Base-by-base conservation (phyloP, 495 filamentous ascomycete species). In the Cladorrhinum samala region DNA sequence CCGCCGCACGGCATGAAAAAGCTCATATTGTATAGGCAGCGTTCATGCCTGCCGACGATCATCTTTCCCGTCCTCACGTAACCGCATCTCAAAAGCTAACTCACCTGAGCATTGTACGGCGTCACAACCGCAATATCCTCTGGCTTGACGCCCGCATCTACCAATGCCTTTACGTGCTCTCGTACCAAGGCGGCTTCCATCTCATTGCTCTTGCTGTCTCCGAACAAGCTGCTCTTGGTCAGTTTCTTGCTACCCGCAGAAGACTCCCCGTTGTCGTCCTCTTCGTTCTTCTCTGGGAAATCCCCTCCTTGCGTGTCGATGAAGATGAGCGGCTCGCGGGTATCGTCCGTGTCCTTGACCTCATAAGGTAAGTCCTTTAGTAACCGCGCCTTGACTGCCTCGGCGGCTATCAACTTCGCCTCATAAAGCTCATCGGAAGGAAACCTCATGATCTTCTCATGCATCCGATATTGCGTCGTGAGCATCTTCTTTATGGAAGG, bases 391-490 rank as follows among this genome's bases (percentile, higher is more conserved):
- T 85, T 86, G 33, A 97, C 93, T 0, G 68, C 73, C 2, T 91
- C 85, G 2, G 84, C 87, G 2, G 93, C 93, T 3, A 90, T 75
- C 3, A 99, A 75, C 54, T 83, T 82, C 2, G 75, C 77, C 40
- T 89, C 86, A 73, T 99, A 99, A 18, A 99, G 78, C 66, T 90
- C 85, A 47, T 84, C 76, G 0, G 92, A 96, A 0, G 94, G 92
- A 66, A 96, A 97, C 36, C 79, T 74, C 93, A 96, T 97, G 63
- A 99, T 97, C 46, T 76, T 78, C 61, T 89, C 85, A 68, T 99
- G 92, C 93, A 99, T 99, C 8, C 93, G 88, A 68, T 99, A 99
- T 72, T 99, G 93, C 2, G 88, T 95, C n/a, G 88, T 96, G 9
- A 97, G 78, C 85, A 96, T 93, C 20, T 86, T 75, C 73, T 97